Base-by-base conservation (phyloP, 2,329 filamentous ascomycete genomes). In the Sclerotinia trifoliorum region DNA sequence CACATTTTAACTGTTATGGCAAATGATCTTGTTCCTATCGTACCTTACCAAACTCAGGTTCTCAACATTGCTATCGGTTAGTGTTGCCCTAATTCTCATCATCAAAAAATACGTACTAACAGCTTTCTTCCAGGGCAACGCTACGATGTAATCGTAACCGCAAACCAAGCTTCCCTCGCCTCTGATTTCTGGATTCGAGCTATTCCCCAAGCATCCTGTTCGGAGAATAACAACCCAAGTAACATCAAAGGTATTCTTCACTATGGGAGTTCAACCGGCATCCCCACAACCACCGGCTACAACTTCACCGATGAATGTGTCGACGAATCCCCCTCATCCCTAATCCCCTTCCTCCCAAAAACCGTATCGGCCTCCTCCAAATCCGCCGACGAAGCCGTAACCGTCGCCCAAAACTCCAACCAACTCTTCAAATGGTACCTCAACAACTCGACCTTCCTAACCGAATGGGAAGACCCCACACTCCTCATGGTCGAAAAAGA, bases 1-100 rank as follows among this genome's bases (percentile, higher is more conserved):
- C 75, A 83, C 66, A 87, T 83, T 4, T 73, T 86, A 1, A 89
- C 87, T 0, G 85, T 84, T 6, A 81, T 92, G 61, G 88, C 88
- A 78, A 92, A 90, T 74, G 82, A 89, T 57, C 75, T 81, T 17
- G 84, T 88, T 0, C 70, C 71, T 11, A 71, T 72, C 44, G 60
- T 64, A 2, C 67, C 70, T 5, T 72, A 71, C 24, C 35, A 42
- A 19, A 71, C 70, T 10, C 3, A 88, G 86, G 0, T 78, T 76
- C 5, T 87, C 82, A 85, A 82, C 6, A 79, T 90, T 24, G 87
- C 83, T 35, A 82, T 89, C 32, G 78, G 84, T 68, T 46, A 67
- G 57, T 55, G 7, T 46, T 39, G 3, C 10, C 11, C 26, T 29
- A n/a, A 2, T 42, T 3, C 19, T n/a, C 63, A 11, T 57, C 13